A percentile compares a stretch with the other conserved stretches of the same genome.
Evolutionary conservation across 2,329 filamentous ascomycete species (phyloP).

Genomic region (Boeremia lycopersici): DNA sequence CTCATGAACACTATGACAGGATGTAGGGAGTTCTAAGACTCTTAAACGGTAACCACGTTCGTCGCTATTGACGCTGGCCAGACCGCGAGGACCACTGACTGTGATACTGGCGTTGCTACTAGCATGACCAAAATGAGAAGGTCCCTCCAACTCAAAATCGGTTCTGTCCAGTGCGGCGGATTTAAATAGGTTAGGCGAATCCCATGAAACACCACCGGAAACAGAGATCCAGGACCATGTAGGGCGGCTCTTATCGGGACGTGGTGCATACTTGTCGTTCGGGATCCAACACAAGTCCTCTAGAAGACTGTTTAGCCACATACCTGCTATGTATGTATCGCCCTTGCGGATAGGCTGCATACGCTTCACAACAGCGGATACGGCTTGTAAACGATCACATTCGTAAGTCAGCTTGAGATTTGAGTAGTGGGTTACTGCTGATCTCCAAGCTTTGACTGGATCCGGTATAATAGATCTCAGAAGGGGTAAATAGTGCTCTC

Average conservation of each 20-base stretch:
- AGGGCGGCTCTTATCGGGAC: background rate
- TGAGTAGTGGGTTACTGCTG: background rate
- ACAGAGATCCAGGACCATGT: background rate
- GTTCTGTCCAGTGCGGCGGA: background rate
- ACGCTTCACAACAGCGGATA: conserved; percentile 4
- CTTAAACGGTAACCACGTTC: no score
- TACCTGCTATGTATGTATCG: conserved; percentile 12
- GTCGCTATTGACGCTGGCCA: background rate
- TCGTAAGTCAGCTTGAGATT: conserved; percentile 2
- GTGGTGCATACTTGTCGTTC: background rate
- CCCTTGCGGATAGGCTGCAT: background rate
- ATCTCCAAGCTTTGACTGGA: background rate
- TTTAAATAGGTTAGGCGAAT: background rate
- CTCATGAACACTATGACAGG: background rate
- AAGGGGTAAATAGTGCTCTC: background rate
- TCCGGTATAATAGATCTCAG: background rate
- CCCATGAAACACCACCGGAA: background rate
- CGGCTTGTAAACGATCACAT: conserved; percentile 11
- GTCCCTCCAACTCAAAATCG: background rate
- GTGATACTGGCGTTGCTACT: background rate
- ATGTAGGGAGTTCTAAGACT: background rate
- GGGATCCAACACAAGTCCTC: background rate
- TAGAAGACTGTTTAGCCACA: conserved; percentile 12
- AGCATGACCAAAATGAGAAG: background rate
- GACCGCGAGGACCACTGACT: background rate